Evolutionary conservation across 495 filamentous ascomycete genomes (phyloP), one percentile per base, ranked within the genome.

Genomic region (Neurospora sp.): DNA sequence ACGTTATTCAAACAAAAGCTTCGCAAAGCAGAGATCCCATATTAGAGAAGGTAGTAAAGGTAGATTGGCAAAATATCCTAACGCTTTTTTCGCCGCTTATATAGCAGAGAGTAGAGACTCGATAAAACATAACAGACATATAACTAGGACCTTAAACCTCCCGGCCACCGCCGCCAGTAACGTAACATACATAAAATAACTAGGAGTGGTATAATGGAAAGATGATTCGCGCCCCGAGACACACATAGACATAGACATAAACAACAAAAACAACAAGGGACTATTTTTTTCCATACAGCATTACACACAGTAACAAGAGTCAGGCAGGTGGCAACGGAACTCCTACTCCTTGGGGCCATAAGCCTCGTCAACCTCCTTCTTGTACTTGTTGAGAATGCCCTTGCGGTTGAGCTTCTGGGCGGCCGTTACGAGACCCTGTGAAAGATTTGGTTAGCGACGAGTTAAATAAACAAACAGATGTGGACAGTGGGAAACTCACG

Each of bases 371-470:
- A 93, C 86, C 73, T 91, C 87, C 77, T 89, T 88, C 80, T 88
- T 81, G 83, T 90, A 92, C 78, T 89, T 89, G 27, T 88, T 77
- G 40, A 91, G 82, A 71, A 94, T 91, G 40, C 82, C 86, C 80
- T 87, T 89, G 74, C 91, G 87, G 82, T 93, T 92, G 44, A 93
- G 82, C 83, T 93, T 94, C 81, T 92, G 90, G n/a, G 91, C 91
- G 5, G 90, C 89, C 8, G 91, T 93, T 14, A 89, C 87, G 22
- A 93, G 78, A 72, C 81, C 81, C 91, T 93, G 74, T n/a, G 69
- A 59, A 11, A 1, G n/a, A 39, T 12, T 16, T 10, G 70, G 73
- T 84, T 76, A 82, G 79, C 73, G 72, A 71, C 71, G 38, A 61
- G 70, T 65, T 41, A 11, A 44, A 12, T n/a, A 20, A n/a, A 69